A percentile compares a stretch with the other conserved stretches of the same genome.
These are phyloP conservation scores for Sambucus nigra DNA, from an alignment of 129 eudicot genomes.

Conservation along the genomic window DNA sequence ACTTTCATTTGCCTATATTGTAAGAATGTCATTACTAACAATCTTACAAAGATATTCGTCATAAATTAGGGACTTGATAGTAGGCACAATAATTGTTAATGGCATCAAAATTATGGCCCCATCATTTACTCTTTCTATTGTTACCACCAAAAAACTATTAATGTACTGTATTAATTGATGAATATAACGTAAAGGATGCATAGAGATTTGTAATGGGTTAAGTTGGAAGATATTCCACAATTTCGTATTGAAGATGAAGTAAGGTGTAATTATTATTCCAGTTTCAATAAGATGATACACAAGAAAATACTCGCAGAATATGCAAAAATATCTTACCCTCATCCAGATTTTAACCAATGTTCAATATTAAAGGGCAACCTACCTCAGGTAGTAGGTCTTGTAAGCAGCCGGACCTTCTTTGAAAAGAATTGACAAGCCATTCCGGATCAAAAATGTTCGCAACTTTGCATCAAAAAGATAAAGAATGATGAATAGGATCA, in stretches of 20 bases:
- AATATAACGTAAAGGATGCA: background rate
- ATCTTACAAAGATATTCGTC: conserved; percentile 3
- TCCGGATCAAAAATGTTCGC: conserved; percentile 84
- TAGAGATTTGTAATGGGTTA: too few relatives aligned
- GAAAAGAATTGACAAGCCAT: conserved; percentile 74
- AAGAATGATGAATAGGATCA: conserved; percentile 5
- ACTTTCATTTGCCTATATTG: conserved; percentile 72
- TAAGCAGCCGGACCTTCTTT: conserved; percentile 88
- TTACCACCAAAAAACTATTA: too few relatives aligned
- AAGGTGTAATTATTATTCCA: background rate
- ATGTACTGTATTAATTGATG: background rate
- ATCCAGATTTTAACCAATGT: background rate
- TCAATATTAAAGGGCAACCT: background rate
- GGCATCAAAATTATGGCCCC: background rate
- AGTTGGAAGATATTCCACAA: too few relatives aligned
- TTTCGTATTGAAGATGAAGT: too few relatives aligned
- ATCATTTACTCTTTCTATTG: background rate
- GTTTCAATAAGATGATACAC: background rate
- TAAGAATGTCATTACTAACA: background rate
- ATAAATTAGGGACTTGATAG: background rate
- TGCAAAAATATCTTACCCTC: background rate
- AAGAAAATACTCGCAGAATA: background rate
- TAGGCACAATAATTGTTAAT: background rate
- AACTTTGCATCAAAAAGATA: conserved; percentile 33
- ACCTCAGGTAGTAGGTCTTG: conserved; percentile 77